A percentile compares a stretch with the other conserved stretches of the same genome.
Evolutionary conservation across 306 rosid species (phyloP).

Genomic region (Prunus salicina): DNA sequence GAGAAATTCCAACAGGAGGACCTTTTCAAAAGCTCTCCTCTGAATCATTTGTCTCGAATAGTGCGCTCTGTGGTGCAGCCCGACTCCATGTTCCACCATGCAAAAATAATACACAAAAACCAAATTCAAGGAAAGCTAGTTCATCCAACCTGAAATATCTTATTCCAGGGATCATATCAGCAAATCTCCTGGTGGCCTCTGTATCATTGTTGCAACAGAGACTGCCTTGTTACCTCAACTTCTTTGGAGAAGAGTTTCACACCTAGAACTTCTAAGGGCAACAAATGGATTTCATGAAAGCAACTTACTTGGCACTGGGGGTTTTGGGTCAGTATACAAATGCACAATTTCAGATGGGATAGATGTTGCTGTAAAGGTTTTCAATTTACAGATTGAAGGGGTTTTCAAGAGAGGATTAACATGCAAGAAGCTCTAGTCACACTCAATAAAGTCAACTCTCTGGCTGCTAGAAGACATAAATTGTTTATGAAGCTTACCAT

Average conservation of each 20-base stretch:
- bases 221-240: neutral
- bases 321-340: constrained; percentile 10
- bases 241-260: constrained; percentile 21
- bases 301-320: constrained; percentile 15
- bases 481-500: too few relatives aligned
- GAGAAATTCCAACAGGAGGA: too few relatives aligned
- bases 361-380: constrained; percentile 17
- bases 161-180: neutral
- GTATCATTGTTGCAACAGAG: too few relatives aligned
- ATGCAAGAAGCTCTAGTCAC: too few relatives aligned
- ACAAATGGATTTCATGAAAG: constrained; percentile 16
- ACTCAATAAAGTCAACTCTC: too few relatives aligned
- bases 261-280: constrained; percentile 15
- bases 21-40: too few relatives aligned
- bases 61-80: constrained; percentile 15
- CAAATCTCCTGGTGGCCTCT: neutral
- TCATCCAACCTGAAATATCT: neutral
- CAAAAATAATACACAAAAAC: neutral
- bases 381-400: constrained; percentile 2
- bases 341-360: constrained; percentile 14
- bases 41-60: constrained; percentile 3
- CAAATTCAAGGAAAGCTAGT: neutral
- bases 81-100: constrained; percentile 11
- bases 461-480: too few relatives aligned
- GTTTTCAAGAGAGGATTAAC: neutral